Conservation (phyloP, 2,329 filamentous ascomycete genomes). For the Parafenestella ontariensis region DNA sequence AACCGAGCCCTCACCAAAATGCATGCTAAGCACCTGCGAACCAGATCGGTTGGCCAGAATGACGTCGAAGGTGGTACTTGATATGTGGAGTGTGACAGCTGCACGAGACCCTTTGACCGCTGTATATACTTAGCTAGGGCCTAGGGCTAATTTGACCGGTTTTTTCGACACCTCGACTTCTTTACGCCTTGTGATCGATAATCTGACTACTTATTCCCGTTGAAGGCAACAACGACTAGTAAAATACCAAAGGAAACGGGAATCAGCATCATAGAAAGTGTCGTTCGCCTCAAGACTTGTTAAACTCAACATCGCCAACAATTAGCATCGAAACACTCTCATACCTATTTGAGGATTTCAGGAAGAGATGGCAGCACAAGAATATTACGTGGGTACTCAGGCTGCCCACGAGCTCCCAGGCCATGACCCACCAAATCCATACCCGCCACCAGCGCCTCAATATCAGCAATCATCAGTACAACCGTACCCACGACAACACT, state of each 20-base stretch:
- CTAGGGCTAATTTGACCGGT: constrained; percentile 12
- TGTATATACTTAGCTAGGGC: constrained; percentile 25
- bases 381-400: constrained; percentile 41
- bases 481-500: constrained; percentile 15
- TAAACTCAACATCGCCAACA: background rate
- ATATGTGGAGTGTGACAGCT: constrained; percentile 26
- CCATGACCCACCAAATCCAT: constrained; percentile 20
- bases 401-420: constrained; percentile 28
- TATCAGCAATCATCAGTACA: constrained; percentile 24
- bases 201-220: too few relatives aligned
- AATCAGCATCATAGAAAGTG: background rate
- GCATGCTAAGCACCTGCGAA: constrained; percentile 23
- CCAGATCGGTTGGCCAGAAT: constrained; percentile 26
- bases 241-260: background rate
- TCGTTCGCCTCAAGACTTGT: background rate
- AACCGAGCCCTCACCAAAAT: constrained; percentile 21
- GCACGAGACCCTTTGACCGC: constrained; percentile 27
- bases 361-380: constrained; percentile 41
- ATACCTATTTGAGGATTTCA: background rate
- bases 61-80: constrained; percentile 31
- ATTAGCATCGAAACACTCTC: background rate
- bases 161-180: constrained; percentile 6
- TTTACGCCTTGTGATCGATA: constrained; percentile 1
- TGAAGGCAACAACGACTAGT: background rate
- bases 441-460: constrained; percentile 23